Evolutionary conservation across 805 yeast genomes (phyloP).

Genomic region (Metschnikowia picachoensis): DNA sequence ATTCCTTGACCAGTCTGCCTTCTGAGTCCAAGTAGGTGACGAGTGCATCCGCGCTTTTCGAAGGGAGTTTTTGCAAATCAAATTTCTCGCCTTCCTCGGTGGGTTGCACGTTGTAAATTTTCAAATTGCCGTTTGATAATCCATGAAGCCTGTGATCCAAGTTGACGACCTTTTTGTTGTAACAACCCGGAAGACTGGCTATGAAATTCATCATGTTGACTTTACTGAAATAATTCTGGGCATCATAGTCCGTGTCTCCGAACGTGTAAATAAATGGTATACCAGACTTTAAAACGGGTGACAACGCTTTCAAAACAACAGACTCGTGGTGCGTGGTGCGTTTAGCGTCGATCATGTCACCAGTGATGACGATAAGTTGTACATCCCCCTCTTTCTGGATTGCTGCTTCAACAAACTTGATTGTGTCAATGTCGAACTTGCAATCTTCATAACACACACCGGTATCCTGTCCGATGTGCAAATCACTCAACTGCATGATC

Average conservation of each 20-base stretch:
- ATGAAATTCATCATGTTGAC: slow-evolving; percentile 25
- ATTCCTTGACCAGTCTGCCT: slow-evolving; percentile 23
- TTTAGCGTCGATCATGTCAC: slow-evolving; percentile 34
- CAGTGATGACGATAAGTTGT: slow-evolving; percentile 35
- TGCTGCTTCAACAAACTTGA: slow-evolving; percentile 26
- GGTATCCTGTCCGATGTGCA: slow-evolving; percentile 34
- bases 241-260: slow-evolving; percentile 33
- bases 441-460: slow-evolving; percentile 23
- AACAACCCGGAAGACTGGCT: slow-evolving; percentile 34
- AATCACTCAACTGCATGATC: slow-evolving; percentile 36
- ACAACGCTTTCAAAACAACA: slow-evolving; percentile 28
- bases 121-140: slow-evolving; percentile 34
- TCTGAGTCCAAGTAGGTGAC: slow-evolving; percentile 35
- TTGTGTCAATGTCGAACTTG: slow-evolving; percentile 28
- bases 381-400: slow-evolving; percentile 29
- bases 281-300: slow-evolving; percentile 29
- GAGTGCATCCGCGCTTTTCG: slow-evolving; percentile 19
- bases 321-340: slow-evolving; percentile 27
- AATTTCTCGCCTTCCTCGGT: background rate
- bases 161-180: slow-evolving; percentile 21
- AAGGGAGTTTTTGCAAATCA: slow-evolving; percentile 9
- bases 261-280: slow-evolving; percentile 36
- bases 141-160: slow-evolving; percentile 28
- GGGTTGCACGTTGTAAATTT: slow-evolving; percentile 17
- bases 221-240: slow-evolving; percentile 9